Conservation (phyloP, 2,329 filamentous ascomycete species). For the Xylariaceae sp. region DNA sequence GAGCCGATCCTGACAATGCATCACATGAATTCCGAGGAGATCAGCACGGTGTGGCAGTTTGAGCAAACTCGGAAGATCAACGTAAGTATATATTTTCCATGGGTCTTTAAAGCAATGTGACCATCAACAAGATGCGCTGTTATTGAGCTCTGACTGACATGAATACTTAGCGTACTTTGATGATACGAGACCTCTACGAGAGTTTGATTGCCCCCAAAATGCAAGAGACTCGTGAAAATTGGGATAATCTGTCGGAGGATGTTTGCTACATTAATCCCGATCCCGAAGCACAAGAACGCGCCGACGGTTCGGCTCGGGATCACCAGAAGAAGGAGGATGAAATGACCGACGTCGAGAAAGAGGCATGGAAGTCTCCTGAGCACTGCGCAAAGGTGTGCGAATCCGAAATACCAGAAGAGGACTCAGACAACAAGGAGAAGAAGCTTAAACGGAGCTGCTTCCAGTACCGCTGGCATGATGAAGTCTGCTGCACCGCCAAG, state of each 20-base stretch:
- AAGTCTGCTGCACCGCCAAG: constrained; percentile 39
- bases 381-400: constrained; percentile 48
- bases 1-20: constrained; percentile 55
- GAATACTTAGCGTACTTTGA: constrained; percentile 36
- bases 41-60: constrained; percentile 48
- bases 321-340: constrained; percentile 37
- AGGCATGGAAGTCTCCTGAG: constrained; percentile 41
- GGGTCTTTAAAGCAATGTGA: background rate
- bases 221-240: constrained; percentile 39
- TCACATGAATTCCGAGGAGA: constrained; percentile 48
- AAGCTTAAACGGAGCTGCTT: constrained; percentile 38
- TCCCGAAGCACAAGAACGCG: constrained; percentile 33
- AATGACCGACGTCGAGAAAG: constrained; percentile 39
- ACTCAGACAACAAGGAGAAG: constrained; percentile 26
- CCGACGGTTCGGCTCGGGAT: constrained; percentile 30
- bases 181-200: constrained; percentile 47
- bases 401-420: constrained; percentile 34
- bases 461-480: constrained; percentile 43
- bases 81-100: constrained; percentile 31
- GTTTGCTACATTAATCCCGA: constrained; percentile 41
- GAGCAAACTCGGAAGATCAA: constrained; percentile 44
- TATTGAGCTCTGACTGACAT: constrained; percentile 11
- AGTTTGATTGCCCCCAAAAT: constrained; percentile 44
- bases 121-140: background rate
- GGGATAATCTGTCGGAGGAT: constrained; percentile 50